phyloP scores from a whole-genome alignment of 2,329 filamentous ascomycete species.

The Bipolaris bicolor region DNA sequence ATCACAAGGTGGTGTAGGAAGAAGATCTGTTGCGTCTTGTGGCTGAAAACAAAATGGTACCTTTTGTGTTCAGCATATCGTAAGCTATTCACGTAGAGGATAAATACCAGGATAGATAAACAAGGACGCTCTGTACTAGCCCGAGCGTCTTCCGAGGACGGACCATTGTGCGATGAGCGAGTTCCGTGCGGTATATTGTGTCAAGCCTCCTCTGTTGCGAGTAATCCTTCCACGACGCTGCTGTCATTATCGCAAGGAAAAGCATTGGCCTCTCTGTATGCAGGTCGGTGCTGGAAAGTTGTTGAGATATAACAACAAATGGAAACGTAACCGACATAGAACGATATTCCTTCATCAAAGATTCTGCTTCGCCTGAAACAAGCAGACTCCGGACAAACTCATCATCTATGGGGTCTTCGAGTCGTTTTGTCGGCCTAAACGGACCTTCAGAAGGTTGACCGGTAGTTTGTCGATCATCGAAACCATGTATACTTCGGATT shows the following conservation, averaged over 20 bases:
- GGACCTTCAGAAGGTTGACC: conserved; percentile 18
- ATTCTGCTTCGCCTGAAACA: conserved; percentile 33
- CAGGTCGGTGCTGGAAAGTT: conserved; percentile 25
- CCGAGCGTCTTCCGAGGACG: conserved; percentile 35
- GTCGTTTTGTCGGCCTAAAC: conserved; percentile 24
- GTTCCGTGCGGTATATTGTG: conserved; percentile 33
- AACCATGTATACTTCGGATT: conserved; percentile 36
- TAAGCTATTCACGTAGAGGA: background rate
- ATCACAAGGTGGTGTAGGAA: conserved; percentile 41
- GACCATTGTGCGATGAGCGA: conserved; percentile 44
- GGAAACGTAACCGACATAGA: conserved; percentile 29
- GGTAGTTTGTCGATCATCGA: conserved; percentile 23
- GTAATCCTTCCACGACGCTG: conserved; percentile 38
- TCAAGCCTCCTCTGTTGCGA: conserved; percentile 37
- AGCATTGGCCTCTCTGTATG: conserved; percentile 39
- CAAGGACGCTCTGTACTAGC: conserved; percentile 42
- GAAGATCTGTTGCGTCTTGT: conserved; percentile 45
- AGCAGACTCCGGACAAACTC: conserved; percentile 29
- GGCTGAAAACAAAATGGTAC: conserved; percentile 46
- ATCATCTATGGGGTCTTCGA: conserved; percentile 32
- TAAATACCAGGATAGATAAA: conserved; percentile 42
- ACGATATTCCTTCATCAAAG: conserved; percentile 34
- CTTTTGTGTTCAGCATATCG: conserved; percentile 20
- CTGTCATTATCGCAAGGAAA: conserved; percentile 39
- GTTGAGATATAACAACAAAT: conserved; percentile 35